Base-by-base conservation (phyloP, 1,284 basidiomycete genomes). In the Takashimella tepidaria region DNA sequence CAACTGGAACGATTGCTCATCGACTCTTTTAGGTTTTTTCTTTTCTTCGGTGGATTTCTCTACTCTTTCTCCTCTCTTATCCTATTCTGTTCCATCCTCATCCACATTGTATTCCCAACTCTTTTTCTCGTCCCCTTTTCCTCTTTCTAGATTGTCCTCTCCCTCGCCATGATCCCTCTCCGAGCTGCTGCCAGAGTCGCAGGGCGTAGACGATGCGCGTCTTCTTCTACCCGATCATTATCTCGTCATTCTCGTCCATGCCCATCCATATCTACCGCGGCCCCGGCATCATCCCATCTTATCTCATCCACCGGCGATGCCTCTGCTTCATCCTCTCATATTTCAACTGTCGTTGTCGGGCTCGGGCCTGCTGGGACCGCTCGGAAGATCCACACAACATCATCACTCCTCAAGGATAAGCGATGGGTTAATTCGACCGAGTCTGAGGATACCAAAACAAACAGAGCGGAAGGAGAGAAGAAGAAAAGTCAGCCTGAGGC, bases 361-460 rank as follows among this genome's bases (percentile, higher is more conserved):
- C n/a, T n/a, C n/a, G n/a, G n/a, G n/a, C n/a, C n/a, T n/a, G n/a
- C 49, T 25, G 21, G 44, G 20, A 27, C 54, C 13, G 19, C 49
- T 5, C 53, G 55, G 10, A 27, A 45, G 13, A 47, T 73, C 22
- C 65, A 70, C 55, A 54, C 63, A 22, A 58, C 61, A n/a, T 40
- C 62, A 2, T 42, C 50, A 13, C 13, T 46, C 22, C 45, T 61
- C 31, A 71, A 70, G 56, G 70, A 73, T 41, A 72, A 72, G 55
- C 56, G 65, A 58, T 74, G 72, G 72, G 62, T 72, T 22, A 74
- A 74, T 53, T 56, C 63, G 16, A 59, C 68, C 23, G 54, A 57
- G 44, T 45, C 54, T 40, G 54, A 59, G 22, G 53, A 51, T 11
- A 26, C 23, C 22, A 54, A 61, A 55, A 59, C 59, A 20, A 51